These are phyloP conservation scores for Penicillium arizonense DNA, from an alignment of 495 filamentous ascomycete genomes.

Conservation along the genomic window DNA sequence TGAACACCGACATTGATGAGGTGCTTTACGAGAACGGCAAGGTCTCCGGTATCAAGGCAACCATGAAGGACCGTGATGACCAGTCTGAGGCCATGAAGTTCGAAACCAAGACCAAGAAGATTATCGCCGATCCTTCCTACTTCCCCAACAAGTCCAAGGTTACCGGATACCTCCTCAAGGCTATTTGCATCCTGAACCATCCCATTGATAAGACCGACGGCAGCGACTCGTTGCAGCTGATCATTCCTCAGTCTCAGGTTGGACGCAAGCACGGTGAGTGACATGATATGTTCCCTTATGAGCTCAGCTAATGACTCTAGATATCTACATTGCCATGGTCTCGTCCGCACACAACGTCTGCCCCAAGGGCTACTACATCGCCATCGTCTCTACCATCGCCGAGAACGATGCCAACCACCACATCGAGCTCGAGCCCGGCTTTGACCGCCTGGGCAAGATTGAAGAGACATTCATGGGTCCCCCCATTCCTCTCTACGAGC, in stretches of 20 bases:
- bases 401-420: conserved; percentile 92
- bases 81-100: conserved; percentile 86
- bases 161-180: conserved; percentile 85
- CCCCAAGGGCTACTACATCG: conserved; percentile 98
- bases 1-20: conserved; percentile 92
- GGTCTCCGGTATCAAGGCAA: conserved; percentile 91
- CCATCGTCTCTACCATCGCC: conserved; percentile 96
- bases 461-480: conserved; percentile 97
- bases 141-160: conserved; percentile 87
- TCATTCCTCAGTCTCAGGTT: conserved; percentile 96
- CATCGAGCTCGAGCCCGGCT: conserved; percentile 87
- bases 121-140: conserved; percentile 94
- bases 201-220: conserved; percentile 85
- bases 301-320: conserved; percentile 44
- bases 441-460: conserved; percentile 88
- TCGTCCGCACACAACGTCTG: conserved; percentile 97
- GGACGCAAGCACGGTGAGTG: conserved; percentile 85
- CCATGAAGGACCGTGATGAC: conserved; percentile 81
- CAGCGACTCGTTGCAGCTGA: conserved; percentile 89
- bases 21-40: conserved; percentile 76
- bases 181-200: conserved; percentile 96
- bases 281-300: background rate
- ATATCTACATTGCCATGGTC: conserved; percentile 97
- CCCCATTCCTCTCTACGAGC: conserved; percentile 91
- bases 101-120: conserved; percentile 91